phyloP scores from a whole-genome alignment of 2,329 filamentous ascomycete genomes.

The Sporothrix luriei region DNA sequence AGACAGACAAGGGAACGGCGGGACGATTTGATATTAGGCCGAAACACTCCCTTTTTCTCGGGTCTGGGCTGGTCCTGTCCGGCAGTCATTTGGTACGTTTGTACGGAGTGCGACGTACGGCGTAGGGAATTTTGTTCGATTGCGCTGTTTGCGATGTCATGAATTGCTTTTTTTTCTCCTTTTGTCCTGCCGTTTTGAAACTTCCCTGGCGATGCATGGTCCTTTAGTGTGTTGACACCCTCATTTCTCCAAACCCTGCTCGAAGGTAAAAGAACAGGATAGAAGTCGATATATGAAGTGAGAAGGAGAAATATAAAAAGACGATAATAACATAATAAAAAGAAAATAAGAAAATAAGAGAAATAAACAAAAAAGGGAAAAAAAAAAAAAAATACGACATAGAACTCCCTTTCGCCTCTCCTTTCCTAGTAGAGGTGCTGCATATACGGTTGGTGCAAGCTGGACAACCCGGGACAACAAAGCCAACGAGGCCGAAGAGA shows the following conservation, averaged over 20 bases:
- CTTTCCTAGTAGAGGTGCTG: constrained; percentile 1
- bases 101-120: too few relatives aligned
- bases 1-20: background rate
- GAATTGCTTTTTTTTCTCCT: too few relatives aligned
- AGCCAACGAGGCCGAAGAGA: background rate
- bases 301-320: background rate
- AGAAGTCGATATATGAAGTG: too few relatives aligned
- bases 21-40: constrained; percentile 21
- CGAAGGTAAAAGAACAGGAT: too few relatives aligned
- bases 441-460: background rate
- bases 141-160: background rate
- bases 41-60: constrained; percentile 10
- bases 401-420: constrained; percentile 14
- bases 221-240: background rate
- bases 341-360: background rate
- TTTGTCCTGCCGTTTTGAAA: too few relatives aligned
- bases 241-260: too few relatives aligned
- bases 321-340: background rate
- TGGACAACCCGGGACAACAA: background rate
- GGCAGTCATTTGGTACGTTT: background rate
- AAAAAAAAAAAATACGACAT: background rate
- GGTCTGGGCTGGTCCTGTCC: background rate
- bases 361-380: too few relatives aligned
- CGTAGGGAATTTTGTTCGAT: background rate
- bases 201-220: too few relatives aligned